A percentile compares a stretch with the other conserved stretches of the same genome.
phyloP scores from a whole-genome alignment of 2,329 filamentous ascomycete genomes.

The Blastomyces emzantsi region DNA sequence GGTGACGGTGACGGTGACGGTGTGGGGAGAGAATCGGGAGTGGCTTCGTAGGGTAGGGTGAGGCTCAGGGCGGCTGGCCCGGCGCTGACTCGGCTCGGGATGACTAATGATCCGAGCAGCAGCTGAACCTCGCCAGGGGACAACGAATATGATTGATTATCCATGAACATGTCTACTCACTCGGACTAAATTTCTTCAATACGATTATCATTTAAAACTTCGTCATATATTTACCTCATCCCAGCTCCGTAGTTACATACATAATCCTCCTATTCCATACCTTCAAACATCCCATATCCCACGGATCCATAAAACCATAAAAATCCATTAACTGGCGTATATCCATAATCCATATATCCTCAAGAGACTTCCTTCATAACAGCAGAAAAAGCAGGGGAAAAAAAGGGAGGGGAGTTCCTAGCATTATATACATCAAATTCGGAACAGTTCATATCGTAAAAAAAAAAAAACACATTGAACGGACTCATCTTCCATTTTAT shows the following conservation, averaged over 20 bases:
- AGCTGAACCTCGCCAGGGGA: too few species aligned
- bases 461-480: background rate
- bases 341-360: background rate
- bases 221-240: background rate
- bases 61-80: background rate
- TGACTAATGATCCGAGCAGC: conserved; percentile 1
- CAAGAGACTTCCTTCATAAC: background rate
- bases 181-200: too few species aligned
- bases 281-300: background rate
- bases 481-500: background rate
- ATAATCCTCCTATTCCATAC: background rate
- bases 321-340: too few species aligned
- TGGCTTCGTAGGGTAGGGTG: background rate
- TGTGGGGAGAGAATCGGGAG: background rate
- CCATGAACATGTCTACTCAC: too few species aligned
- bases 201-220: background rate
- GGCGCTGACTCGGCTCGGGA: background rate
- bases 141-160: too few species aligned
- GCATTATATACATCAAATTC: background rate
- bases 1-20: background rate
- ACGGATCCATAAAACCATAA: background rate
- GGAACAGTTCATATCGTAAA: background rate
- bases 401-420: background rate
- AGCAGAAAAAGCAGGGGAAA: background rate
- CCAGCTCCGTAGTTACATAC: background rate